Percentiles rank a stretch among this genome's conserved stretches.
Conservation (phyloP, 805 yeast species). For the Teunomyces funiuensis region DNA sequence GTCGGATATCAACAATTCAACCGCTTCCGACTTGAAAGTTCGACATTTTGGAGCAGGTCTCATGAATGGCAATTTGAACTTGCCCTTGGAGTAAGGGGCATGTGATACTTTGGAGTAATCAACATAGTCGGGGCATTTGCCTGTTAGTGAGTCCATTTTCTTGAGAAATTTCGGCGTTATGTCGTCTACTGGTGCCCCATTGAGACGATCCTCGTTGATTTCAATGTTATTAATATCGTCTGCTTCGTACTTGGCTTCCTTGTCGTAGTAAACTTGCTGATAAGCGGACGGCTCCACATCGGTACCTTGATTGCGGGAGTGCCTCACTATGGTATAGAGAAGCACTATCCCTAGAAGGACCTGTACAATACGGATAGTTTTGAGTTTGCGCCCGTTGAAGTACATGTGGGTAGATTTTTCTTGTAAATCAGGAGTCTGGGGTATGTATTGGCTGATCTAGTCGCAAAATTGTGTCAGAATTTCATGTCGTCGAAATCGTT, state of each 20-base stretch:
- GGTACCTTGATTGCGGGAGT: not conserved
- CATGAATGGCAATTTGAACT: constrained; percentile 62
- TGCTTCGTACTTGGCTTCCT: not conserved
- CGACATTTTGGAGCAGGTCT: constrained; percentile 73
- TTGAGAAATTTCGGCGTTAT: constrained; percentile 17
- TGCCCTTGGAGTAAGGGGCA: constrained; percentile 58
- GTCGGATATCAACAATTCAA: constrained; percentile 60
- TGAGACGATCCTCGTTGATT: not conserved
- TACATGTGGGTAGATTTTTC: too few relatives aligned
- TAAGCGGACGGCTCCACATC: not conserved
- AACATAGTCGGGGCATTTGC: constrained; percentile 60
- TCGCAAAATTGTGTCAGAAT: too few relatives aligned
- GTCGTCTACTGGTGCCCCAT: not conserved
- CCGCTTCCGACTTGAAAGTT: constrained; percentile 61
- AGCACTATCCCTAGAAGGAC: constrained; percentile 3
- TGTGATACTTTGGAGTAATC: constrained; percentile 57
- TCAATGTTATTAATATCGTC: not conserved
- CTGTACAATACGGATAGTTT: constrained; percentile 8
- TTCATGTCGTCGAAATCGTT: too few relatives aligned
- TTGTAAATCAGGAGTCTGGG: too few relatives aligned
- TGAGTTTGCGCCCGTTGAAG: constrained; percentile 7
- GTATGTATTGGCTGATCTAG: too few relatives aligned
- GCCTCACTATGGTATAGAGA: not conserved
- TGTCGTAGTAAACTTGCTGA: not conserved
- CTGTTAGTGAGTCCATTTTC: constrained; percentile 17